Evolutionary conservation across 2,329 filamentous ascomycete genomes (phyloP), one percentile per base, ranked within the genome.

Genomic region (Penicillium sp.): DNA sequence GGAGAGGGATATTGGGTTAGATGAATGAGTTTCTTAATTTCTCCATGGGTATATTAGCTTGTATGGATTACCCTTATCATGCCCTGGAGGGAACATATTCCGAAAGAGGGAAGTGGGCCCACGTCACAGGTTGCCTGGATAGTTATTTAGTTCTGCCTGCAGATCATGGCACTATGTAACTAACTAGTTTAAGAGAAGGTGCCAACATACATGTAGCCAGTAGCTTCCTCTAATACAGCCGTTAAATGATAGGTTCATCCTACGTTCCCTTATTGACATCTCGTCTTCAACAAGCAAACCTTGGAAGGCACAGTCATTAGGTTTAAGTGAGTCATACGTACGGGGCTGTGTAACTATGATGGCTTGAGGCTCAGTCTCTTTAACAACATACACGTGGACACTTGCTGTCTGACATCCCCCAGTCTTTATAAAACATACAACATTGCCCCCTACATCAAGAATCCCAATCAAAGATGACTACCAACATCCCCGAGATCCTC

Each of bases 401-500:
- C 7, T 15, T 26, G 7, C 7, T 22, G 17, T 21, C 28, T 31
- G 6, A 32, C 6, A 15, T 8, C 29, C 13, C 6, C 21, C 41
- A 22, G 6, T 17, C 15, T 21, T 3, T 15, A 31, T 17, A 15
- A 42, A 15, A 42, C 17, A 10, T 2, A 3, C 7, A 33, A 26
- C 9, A 22, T 6, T 17, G 7, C 6, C 6, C 9, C 10, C 17
- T 8, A 31, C 22, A 28, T 12, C 35, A 37, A 21, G 5, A 28
- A 15, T 8, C 17, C 28, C 5, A 4, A 22, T 4, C 8, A 33
- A 59, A 44, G 26, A 64, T 64, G 62, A 58, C 58, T 2, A 22
- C 54, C n/a, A 60, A 61, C 46, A 59, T 74, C 51, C 72, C 72
- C 4, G 58, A 66, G 21, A 69, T 75, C 44, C 61, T 69, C 37